Base-by-base conservation (phyloP, 352 stramenopile species). In the Globisporangium cederbergense region DNA sequence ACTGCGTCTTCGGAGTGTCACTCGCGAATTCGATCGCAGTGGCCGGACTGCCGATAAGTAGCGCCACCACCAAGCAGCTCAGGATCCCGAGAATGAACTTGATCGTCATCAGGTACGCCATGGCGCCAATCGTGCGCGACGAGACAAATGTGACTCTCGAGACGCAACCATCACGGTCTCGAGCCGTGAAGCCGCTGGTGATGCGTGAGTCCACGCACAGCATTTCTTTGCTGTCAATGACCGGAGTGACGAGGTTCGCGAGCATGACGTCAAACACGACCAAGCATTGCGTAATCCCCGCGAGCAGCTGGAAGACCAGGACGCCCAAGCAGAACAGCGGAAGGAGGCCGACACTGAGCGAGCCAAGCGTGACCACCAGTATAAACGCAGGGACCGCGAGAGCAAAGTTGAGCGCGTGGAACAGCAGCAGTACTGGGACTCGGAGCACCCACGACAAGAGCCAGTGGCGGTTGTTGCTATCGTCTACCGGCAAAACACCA, bases 101-200 rank as follows among this genome's bases (percentile, higher is more conserved):
- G 43, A 83, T 36, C 7, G 70, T 76, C 8, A 42, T 42, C 46
- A 84, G 78, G 65, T 87, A 84, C 46, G 81, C 34, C 57, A 87
- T 78, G 42, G 65, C 65, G 1, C 67, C 53, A 56, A 78, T 14
- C 51, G 63, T 72, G 56, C 64, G 73, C 6, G 66, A 69, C 34
- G 72, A 78, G 4, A 74, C 14, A 56, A 70, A 76, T 11, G 71
- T 51, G 0, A 76, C 28, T 11, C 62, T 62, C 3, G 65, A 42
- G 16, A 49, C 58, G 9, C 64, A 65, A 20, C 38, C 65, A 6
- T 47, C 42, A 6, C 4, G 3, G 36, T 68, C 70, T 40, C 62
- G 68, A 14, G 40, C 70, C n/a, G 68, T 74, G 46, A 78, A 47
- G 0, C 72, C 69, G 42, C 68, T 62, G 34, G 66, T 62, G 34